Percentiles rank a stretch among this genome's conserved stretches.
phyloP scores from a whole-genome alignment of 176 grass and related monocot species.

The Oryza nivara region DNA sequence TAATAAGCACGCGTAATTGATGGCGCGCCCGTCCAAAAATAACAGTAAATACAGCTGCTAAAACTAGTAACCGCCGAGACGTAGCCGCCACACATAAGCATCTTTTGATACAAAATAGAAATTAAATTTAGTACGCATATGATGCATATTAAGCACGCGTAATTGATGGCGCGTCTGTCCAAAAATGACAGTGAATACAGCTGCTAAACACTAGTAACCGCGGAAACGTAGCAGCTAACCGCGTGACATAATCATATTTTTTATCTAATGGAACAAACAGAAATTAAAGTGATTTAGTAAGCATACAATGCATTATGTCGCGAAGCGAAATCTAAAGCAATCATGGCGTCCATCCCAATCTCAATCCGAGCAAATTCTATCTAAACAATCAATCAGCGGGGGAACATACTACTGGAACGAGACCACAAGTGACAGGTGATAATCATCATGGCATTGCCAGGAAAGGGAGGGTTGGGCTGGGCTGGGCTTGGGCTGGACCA shows the following conservation, averaged over 20 bases:
- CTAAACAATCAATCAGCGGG: not conserved
- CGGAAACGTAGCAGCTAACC: too few species aligned
- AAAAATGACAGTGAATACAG: constrained; percentile 25
- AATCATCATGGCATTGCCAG: constrained; percentile 28
- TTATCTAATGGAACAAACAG: not conserved
- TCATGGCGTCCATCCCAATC: not conserved
- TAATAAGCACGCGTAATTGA: not conserved
- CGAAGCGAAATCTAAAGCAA: not conserved
- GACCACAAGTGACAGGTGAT: not conserved
- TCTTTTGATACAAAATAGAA: too few species aligned
- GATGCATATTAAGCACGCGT: not conserved
- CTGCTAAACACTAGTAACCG: not conserved
- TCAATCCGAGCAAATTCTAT: not conserved
- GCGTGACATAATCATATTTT: too few species aligned
- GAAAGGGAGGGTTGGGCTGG: constrained; percentile 24
- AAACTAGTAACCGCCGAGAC: not conserved
- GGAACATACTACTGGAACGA: not conserved
- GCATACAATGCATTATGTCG: not conserved
- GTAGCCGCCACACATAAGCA: too few species aligned
- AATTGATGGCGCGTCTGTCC: too few species aligned
- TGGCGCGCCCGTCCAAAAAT: not conserved
- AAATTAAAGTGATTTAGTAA: constrained; percentile 25
- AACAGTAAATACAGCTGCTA: constrained; percentile 23
- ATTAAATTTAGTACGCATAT: too few species aligned
- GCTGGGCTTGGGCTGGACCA: constrained; percentile 54